Base-by-base conservation (phyloP, 2,329 filamentous ascomycete genomes). In the Berkeleyomyces basicola region DNA sequence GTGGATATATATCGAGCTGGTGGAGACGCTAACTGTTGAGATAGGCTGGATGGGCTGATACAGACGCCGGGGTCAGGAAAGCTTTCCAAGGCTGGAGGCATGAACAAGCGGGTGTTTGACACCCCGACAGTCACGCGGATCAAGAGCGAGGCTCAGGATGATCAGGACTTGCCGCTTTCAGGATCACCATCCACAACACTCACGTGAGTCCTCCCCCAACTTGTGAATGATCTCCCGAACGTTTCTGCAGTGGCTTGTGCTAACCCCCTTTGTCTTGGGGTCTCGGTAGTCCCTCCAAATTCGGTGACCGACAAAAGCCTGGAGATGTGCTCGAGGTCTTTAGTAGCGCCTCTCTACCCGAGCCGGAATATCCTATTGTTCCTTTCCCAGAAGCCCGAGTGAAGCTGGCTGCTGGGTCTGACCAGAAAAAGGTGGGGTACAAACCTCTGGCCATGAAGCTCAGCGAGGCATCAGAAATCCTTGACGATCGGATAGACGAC, bases 381-480 rank as follows among this genome's bases (percentile, higher is more conserved):
- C 86, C 87, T 0, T 88, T 84, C 67, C 71, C 83, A 9, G 88
- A 93, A 71, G 71, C 89, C 14, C 86, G 93, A 59, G 84, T 97
- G 71, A 91, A 88, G 70, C 79, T 96, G 23, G 91, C 86, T 4
- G 88, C 90, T 2, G 88, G 88, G 65, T 92, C 90, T 1, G 92
- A 97, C 71, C 81, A 90, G 69, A 90, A 91, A 71, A 96, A 96
- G 71, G 86, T 96, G 67, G 83, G 79, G 0, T 99, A 97, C 74
- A 93, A 91, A 70, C 88, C 90, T 1, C 85, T 97, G 78, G 87
- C 89, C 1, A 96, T 97, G 90, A 95, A 96, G 70, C 79, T 93
- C 5, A 91, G 89, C 4, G 91, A 96, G 71, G 85, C 90, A 0
- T 95, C 92, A 3, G 91, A 96, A 72, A 88, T 96, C 53, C 80